phyloP scores from a whole-genome alignment of 2,329 filamentous ascomycete species.

The Aspergillus awamori region DNA sequence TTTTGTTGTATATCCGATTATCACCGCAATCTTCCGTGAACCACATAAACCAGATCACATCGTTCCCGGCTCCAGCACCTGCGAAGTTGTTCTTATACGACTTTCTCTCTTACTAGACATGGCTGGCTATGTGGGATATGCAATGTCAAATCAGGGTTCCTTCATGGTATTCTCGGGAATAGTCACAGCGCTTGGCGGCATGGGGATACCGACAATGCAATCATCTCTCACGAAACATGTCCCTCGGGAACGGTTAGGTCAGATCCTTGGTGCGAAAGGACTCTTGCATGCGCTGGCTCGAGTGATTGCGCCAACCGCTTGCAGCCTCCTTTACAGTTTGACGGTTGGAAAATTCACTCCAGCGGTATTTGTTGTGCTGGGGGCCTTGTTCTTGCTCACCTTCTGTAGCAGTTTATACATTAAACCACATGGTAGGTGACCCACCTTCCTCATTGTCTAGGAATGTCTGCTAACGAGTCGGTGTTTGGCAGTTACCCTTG shows the following conservation, averaged over 20 bases:
- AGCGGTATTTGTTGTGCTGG: constrained; percentile 78
- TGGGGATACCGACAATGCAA: constrained; percentile 83
- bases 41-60: constrained; percentile 37
- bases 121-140: constrained; percentile 74
- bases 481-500: not conserved
- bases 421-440: constrained; percentile 69
- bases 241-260: constrained; percentile 76
- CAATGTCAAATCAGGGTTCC: constrained; percentile 62
- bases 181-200: constrained; percentile 75
- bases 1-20: constrained; percentile 70
- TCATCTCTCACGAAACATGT: constrained; percentile 89
- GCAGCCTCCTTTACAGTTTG: constrained; percentile 81
- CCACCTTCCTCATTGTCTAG: not conserved
- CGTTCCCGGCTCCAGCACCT: constrained; percentile 70
- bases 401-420: constrained; percentile 71
- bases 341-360: constrained; percentile 80
- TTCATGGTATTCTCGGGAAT: constrained; percentile 74
- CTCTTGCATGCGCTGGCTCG: constrained; percentile 80
- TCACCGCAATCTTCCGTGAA: constrained; percentile 74
- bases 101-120: constrained; percentile 75
- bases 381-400: constrained; percentile 66
- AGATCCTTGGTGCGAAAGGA: constrained; percentile 85
- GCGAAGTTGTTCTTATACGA: constrained; percentile 79
- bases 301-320: constrained; percentile 76
- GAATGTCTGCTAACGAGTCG: not conserved